These are phyloP conservation scores for Bocquillonia castaneifolia DNA, from an alignment of 441 rosid species.

Conservation along the genomic window DNA sequence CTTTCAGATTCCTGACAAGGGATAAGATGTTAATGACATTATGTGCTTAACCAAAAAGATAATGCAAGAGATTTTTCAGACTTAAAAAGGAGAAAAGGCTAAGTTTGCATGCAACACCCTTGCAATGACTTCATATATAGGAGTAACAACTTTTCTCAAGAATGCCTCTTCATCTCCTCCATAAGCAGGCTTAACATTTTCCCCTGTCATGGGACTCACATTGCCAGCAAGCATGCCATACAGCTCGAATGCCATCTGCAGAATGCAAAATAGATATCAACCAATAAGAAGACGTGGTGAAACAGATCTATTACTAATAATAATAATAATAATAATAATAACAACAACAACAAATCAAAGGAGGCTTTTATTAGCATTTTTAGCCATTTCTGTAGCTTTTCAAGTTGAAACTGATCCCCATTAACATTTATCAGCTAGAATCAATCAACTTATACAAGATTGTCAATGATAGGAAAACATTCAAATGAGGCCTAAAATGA, in stretches of 20 bases:
- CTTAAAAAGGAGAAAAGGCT: neutral
- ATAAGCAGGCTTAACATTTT: constrained; percentile 90
- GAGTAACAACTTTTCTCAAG: constrained; percentile 82
- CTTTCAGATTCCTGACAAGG: constrained; percentile 73
- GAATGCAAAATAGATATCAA: constrained; percentile 15
- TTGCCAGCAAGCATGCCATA: constrained; percentile 96
- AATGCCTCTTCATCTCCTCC: constrained; percentile 98
- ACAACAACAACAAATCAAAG: neutral
- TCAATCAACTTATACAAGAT: neutral
- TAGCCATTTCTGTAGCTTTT: neutral
- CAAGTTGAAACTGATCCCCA: neutral
- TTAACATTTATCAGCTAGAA: constrained; percentile 5
- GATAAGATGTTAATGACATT: neutral
- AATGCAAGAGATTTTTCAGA: neutral
- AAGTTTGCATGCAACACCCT: constrained; percentile 37
- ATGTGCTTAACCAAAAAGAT: constrained; percentile 16
- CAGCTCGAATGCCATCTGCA: constrained; percentile 94
- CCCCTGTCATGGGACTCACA: constrained; percentile 96
- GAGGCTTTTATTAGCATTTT: neutral
- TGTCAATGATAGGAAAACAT: neutral
- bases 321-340: too few species aligned
- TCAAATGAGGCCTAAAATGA: neutral
- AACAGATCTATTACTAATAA: too few species aligned
- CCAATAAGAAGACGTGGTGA: too few species aligned
- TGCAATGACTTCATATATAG: constrained; percentile 76